Evolutionary conservation across 441 rosid genomes (phyloP).

Genomic region (Cnidoscolus chayamansa): DNA sequence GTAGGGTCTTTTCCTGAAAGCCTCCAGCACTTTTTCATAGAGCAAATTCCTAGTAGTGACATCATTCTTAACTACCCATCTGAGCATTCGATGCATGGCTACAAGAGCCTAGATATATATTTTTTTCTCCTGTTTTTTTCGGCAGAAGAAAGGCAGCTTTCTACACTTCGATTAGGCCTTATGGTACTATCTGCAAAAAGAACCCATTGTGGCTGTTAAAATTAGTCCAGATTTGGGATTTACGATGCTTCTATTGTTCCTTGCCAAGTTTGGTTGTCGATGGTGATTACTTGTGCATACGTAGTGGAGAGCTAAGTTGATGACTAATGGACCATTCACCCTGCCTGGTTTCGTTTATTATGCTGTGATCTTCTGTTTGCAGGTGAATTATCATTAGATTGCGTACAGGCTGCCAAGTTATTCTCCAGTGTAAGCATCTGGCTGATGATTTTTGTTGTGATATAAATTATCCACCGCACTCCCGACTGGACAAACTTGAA

Average conservation of each 20-base stretch:
- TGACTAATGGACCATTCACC: neutral
- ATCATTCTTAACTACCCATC: too few species aligned
- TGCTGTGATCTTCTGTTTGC: neutral
- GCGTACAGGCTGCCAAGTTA: neutral
- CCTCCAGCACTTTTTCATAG: too few species aligned
- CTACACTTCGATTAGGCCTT: neutral
- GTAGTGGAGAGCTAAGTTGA: neutral
- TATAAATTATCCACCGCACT: neutral
- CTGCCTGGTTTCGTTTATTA: neutral
- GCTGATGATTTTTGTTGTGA: neutral
- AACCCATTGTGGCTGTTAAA: neutral
- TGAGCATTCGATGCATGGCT: too few species aligned
- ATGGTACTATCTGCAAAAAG: constrained; percentile 1
- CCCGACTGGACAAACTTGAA: neutral
- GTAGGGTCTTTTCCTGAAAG: too few species aligned
- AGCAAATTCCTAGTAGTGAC: too few species aligned
- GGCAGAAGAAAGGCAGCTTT: neutral
- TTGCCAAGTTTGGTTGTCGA: neutral
- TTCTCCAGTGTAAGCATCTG: constrained; percentile 1
- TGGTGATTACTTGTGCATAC: neutral
- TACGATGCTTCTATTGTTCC: neutral
- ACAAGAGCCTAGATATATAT: neutral
- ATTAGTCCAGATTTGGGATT: neutral
- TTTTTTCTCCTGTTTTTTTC: neutral
- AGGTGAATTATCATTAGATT: neutral